Base-by-base conservation (phyloP, 768 basidiomycete species). In the Suillus plorans region DNA sequence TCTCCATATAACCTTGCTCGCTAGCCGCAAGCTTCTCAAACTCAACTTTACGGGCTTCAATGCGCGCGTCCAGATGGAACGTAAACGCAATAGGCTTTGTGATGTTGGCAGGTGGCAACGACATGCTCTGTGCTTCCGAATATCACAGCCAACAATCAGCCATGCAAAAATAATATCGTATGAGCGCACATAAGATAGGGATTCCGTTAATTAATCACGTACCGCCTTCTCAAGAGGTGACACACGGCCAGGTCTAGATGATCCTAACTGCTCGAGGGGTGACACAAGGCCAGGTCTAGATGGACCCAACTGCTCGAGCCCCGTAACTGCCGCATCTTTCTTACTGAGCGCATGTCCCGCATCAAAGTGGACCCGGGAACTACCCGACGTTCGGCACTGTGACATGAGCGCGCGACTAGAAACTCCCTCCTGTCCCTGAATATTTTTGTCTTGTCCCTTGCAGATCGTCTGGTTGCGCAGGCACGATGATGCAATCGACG, bases 81-180 rank as follows among this genome's bases (percentile, higher is more conserved):
- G 79, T 81, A 77, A 87, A 87, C 69, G 76, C 85, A 49, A 79
- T 73, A 63, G 84, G 81, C 67, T 79, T 80, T 60, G 84, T 85
- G 63, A 78, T 70, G 70, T 72, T 76, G 70, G 68, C 67, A 65
- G 72, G 70, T 52, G 70, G 59, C 53, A 66, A 64, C 70, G 72
- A 71, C 67, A 69, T 67, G n/a, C 39, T 68, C 74, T 77, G 36
- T 62, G 16, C 2, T 8, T 39, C 66, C 60, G 64, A 66, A 64
- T 45, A 22, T n/a, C 56, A 36, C 36, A 60, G 56, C 52, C 36
- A 66, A 64, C 58, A 60, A 52, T 39, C 69, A 74, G 63, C 66
- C 41, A 25, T 9, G 22, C 56, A 39, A 66, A 65, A 34, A 63
- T 60, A 52, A 63, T 63, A 65, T 63, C 49, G 63, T 41, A 68